These are phyloP conservation scores for Backusella luteola DNA, from an alignment of 192 early-diverging fungal genomes.

Conservation along the genomic window DNA sequence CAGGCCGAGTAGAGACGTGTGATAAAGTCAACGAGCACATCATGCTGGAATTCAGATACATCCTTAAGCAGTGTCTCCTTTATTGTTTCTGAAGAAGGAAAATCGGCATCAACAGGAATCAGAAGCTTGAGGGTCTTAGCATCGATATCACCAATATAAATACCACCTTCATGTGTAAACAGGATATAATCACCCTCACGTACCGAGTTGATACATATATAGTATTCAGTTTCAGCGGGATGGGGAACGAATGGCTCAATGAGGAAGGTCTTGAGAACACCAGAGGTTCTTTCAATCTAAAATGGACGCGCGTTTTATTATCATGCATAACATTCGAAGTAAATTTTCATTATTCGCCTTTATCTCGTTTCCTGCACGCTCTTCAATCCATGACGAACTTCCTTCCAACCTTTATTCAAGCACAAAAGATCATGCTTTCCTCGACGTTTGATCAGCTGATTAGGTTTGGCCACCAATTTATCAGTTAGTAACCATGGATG, in stretches of 20 bases:
- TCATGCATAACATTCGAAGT: background rate
- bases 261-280: constrained; percentile 91
- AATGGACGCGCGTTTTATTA: background rate
- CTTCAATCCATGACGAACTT: constrained; percentile 88
- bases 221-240: constrained; percentile 89
- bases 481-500: constrained; percentile 83
- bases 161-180: constrained; percentile 98
- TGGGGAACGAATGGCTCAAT: constrained; percentile 95
- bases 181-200: constrained; percentile 95
- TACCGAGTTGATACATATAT: constrained; percentile 93
- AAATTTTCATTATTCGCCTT: constrained; percentile 42
- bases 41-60: constrained; percentile 63
- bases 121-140: constrained; percentile 89
- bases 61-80: constrained; percentile 67
- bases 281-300: constrained; percentile 79
- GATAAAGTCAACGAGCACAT: constrained; percentile 87
- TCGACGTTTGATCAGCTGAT: constrained; percentile 96
- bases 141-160: constrained; percentile 98
- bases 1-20: constrained; percentile 92
- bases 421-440: constrained; percentile 94
- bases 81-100: constrained; percentile 68
- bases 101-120: constrained; percentile 75
- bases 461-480: constrained; percentile 95
- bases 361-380: constrained; percentile 82
- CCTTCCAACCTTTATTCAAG: constrained; percentile 87